phyloP scores from a whole-genome alignment of 176 grass and related monocot species.

The Carex scoparia region DNA sequence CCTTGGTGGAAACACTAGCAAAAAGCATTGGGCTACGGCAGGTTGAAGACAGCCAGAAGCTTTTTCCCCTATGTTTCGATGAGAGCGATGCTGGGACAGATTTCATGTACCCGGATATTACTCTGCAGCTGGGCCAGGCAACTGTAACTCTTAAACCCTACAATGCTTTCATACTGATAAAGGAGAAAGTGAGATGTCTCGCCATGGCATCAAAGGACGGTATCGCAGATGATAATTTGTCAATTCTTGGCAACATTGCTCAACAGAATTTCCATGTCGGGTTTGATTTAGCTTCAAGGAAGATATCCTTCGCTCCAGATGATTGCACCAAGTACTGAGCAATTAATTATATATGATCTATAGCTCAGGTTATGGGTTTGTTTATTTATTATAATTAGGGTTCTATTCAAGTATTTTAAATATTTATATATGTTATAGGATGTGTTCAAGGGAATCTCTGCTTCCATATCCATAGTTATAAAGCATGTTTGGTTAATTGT shows the following conservation, averaged over 20 bases:
- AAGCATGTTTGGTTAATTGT: neutral
- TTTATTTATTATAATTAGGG: constrained; percentile 1
- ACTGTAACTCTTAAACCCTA: constrained; percentile 25
- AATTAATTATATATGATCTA: neutral
- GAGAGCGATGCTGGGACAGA: neutral
- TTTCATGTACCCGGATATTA: constrained; percentile 35
- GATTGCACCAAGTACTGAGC: constrained; percentile 37
- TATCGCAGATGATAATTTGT: neutral
- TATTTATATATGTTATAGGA: constrained; percentile 1
- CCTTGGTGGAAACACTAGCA: constrained; percentile 27
- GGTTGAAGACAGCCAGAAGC: constrained; percentile 18
- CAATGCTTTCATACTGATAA: constrained; percentile 26
- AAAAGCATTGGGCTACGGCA: constrained; percentile 18
- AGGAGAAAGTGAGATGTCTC: constrained; percentile 31
- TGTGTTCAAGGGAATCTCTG: neutral
- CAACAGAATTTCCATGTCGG: constrained; percentile 58
- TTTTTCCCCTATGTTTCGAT: constrained; percentile 43
- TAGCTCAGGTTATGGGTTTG: neutral
- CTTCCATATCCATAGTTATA: neutral
- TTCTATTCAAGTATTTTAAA: neutral
- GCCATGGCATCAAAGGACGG: neutral
- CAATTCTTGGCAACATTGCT: constrained; percentile 49
- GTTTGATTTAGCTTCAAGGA: constrained; percentile 46
- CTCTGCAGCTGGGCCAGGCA: constrained; percentile 33
- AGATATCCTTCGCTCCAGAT: constrained; percentile 37